A percentile compares a stretch with the other conserved stretches of the same genome.
Evolutionary conservation across 208 protist genomes (phyloP).

Genomic region (Kentomonas sorsogonicus): DNA sequence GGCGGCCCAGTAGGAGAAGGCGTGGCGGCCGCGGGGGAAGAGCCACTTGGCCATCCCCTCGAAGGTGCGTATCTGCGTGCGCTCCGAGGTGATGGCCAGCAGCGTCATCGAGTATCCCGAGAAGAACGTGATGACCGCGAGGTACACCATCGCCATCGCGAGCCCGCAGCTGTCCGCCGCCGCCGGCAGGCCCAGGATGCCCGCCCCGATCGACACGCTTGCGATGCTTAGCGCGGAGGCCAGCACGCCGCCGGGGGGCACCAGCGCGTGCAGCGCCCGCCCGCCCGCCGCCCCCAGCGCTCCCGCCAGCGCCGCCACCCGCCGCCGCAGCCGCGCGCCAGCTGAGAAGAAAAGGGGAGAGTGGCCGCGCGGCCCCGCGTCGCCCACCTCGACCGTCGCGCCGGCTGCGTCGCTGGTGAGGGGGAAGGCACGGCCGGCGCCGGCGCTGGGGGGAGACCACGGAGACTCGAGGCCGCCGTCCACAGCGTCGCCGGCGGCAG

Average conservation of each 20-base stretch:
- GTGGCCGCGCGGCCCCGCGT: too few relatives aligned
- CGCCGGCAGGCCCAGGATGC: conserved; percentile 33
- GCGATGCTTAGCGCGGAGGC: conserved; percentile 31
- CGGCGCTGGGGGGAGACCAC: too few relatives aligned
- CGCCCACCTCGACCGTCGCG: too few relatives aligned
- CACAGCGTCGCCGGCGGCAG: too few relatives aligned
- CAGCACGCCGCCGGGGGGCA: conserved; percentile 27
- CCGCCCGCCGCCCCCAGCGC: too few relatives aligned
- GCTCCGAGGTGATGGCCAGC: conserved; percentile 24
- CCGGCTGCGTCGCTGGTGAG: too few relatives aligned
- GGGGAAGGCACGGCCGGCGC: too few relatives aligned
- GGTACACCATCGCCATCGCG: conserved; percentile 21
- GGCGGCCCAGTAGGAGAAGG: conserved; percentile 33
- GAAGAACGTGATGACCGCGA: conserved; percentile 35
- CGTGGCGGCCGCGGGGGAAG: conserved; percentile 18
- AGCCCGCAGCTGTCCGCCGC: conserved; percentile 36
- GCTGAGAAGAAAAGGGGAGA: too few relatives aligned
- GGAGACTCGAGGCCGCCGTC: too few relatives aligned
- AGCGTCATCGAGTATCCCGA: conserved; percentile 32
- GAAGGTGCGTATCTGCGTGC: conserved; percentile 33
- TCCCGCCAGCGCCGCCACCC: too few relatives aligned
- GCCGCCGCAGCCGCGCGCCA: too few relatives aligned
- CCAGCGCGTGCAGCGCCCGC: conserved; percentile 11
- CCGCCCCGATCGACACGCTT: conserved; percentile 27
- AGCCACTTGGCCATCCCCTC: conserved; percentile 32